Base-by-base conservation (phyloP, 495 filamentous ascomycete genomes). In the Letharia columbiana region DNA sequence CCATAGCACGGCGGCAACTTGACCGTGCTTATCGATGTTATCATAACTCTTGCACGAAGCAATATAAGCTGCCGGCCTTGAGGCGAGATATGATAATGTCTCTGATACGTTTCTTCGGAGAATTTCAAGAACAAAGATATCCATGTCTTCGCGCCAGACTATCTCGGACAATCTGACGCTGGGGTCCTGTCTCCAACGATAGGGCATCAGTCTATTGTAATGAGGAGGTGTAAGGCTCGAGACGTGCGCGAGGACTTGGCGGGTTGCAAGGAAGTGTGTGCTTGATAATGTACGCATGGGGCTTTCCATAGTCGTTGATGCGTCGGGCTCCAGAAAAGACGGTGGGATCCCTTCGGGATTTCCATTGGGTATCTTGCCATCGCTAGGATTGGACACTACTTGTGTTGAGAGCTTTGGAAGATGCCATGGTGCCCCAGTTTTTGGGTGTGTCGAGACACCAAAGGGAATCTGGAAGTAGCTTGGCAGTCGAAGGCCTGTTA, bases 91-190 rank as follows among this genome's bases (percentile, higher is more conserved):
- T 50, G 73, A 66, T 44, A 85, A 62, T 17, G 67, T 64, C 63
- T 82, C 79, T 1, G 79, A 65, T 15, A 83, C 76, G 3, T 79
- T 73, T 18, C 74, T 70, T 4, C 84, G 77, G 77, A 89, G 79
- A 41, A 80, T 62, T 10, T 76, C 73, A 0, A 88, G 75, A 4
- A 91, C 66, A 56, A 87, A 83, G 0, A 74, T 72, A n/a, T 82
- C 80, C 86, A 91, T 91, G 69, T 92, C 87, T 44, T 77, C 49
- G 20, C 87, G 82, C 88, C 88, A 93, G 5, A 82, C 70, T 18
- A 83, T 44, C 8, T 73, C 65, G 15, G 68, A 65, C 20, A 76
- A 64, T 15, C 78, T 71, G 1, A 64, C 72, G 0, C 74, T 74
- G 8, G 71, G 33, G 56, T 76, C 76, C 63, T 76, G 50, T 65